Evolutionary conservation across 2,329 filamentous ascomycete genomes (phyloP).

Genomic region (Neonectria magnoliae): DNA sequence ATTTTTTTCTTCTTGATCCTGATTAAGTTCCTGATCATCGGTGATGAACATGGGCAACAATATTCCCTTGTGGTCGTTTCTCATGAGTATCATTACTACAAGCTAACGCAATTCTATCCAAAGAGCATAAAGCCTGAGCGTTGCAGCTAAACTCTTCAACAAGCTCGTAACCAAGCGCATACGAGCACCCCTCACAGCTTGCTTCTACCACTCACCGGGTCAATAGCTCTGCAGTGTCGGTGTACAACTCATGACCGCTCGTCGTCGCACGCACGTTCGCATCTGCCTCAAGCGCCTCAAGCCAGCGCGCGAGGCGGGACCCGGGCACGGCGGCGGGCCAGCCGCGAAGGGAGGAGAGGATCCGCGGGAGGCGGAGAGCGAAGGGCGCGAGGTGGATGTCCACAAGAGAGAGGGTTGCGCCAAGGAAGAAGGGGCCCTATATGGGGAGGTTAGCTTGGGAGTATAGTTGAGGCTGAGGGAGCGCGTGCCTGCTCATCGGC

Average conservation of each 20-base stretch:
- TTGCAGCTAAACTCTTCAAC: background rate
- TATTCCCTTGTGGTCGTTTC: background rate
- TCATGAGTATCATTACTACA: background rate
- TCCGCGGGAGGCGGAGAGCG: constrained; percentile 73
- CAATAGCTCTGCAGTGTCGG: constrained; percentile 68
- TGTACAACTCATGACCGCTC: constrained; percentile 64
- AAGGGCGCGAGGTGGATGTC: constrained; percentile 82
- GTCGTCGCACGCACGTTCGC: constrained; percentile 73
- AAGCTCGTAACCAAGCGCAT: background rate
- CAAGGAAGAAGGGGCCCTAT: constrained; percentile 75
- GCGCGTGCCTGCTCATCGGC: constrained; percentile 54
- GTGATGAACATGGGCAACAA: background rate
- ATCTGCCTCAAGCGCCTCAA: constrained; percentile 74
- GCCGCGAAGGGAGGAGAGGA: constrained; percentile 71
- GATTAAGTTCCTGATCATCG: background rate
- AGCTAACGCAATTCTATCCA: background rate
- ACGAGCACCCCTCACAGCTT: background rate
- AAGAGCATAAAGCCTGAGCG: background rate
- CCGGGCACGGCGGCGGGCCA: constrained; percentile 73
- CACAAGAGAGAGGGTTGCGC: constrained; percentile 66
- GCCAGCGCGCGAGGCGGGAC: constrained; percentile 74
- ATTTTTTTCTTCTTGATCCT: background rate
- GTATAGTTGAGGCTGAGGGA: background rate
- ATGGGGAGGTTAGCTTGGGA: background rate
- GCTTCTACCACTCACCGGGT: constrained; percentile 11